Evolutionary conservation across 2,329 filamentous ascomycete genomes (phyloP).

Genomic region (Chrysoporthe austroafricana): DNA sequence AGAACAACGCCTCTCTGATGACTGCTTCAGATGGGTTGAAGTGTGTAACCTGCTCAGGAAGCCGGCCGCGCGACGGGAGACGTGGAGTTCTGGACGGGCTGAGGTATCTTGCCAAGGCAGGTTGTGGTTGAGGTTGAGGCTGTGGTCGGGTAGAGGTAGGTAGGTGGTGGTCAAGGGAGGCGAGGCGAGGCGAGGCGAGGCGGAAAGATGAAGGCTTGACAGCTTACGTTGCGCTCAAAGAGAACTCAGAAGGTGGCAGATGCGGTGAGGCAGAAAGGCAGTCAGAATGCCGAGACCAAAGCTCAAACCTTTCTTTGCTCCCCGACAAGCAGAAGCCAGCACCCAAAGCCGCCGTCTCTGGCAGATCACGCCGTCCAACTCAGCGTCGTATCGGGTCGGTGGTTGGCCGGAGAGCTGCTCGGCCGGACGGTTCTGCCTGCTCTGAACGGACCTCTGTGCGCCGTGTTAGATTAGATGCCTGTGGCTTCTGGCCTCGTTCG

Average conservation of each 20-base stretch:
- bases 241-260: conserved; percentile 27
- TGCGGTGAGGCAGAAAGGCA: conserved; percentile 27
- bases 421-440: conserved; percentile 15
- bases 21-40: conserved; percentile 26
- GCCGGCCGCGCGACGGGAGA: conserved; percentile 24
- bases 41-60: conserved; percentile 26
- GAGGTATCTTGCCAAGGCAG: conserved; percentile 13
- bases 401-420: conserved; percentile 18
- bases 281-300: conserved; percentile 30
- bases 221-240: conserved; percentile 27
- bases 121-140: conserved; percentile 27
- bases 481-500: not conserved
- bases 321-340: conserved; percentile 25
- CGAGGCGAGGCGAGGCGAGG: conserved; percentile 25
- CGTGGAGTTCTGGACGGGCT: conserved; percentile 17
- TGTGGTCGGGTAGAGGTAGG: conserved; percentile 24
- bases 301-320: conserved; percentile 33
- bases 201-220: conserved; percentile 22
- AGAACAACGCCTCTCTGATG: conserved; percentile 31
- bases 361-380: conserved; percentile 11
- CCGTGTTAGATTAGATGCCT: conserved; percentile 16
- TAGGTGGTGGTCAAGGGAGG: conserved; percentile 25
- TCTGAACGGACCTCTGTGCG: conserved; percentile 27
- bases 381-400: conserved; percentile 9
- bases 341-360: conserved; percentile 20